A percentile compares a stretch with the other conserved stretches of the same genome.
These are phyloP conservation scores for Firmiana major DNA, from an alignment of 345 rosid genomes.

Conservation along the genomic window DNA sequence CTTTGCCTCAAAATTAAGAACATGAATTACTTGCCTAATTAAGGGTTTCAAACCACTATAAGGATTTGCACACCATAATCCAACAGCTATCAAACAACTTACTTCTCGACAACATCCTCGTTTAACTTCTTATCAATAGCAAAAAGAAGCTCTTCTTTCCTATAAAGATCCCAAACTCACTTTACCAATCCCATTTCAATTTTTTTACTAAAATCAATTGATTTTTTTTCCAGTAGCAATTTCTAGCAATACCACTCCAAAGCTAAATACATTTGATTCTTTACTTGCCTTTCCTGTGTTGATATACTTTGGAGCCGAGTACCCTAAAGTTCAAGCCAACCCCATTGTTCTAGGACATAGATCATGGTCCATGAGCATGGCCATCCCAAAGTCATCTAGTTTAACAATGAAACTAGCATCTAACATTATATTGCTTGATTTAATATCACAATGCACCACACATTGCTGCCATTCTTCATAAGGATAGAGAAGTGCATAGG, in stretches of 20 bases:
- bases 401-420: slow-evolving; percentile 52
- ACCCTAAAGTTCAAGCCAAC: slow-evolving; percentile 46
- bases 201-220: too few species aligned
- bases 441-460: slow-evolving; percentile 55
- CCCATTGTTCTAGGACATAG: slow-evolving; percentile 41
- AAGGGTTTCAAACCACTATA: slow-evolving; percentile 40
- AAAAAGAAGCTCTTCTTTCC: too few species aligned
- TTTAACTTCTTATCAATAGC: slow-evolving; percentile 31
- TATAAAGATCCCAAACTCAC: too few species aligned
- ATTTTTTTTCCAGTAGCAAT: too few species aligned
- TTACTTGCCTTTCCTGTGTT: slow-evolving; percentile 23
- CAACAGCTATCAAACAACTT: slow-evolving; percentile 33
- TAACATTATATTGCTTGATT: slow-evolving; percentile 58
- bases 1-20: slow-evolving; percentile 35
- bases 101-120: slow-evolving; percentile 28
- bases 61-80: slow-evolving; percentile 46
- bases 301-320: slow-evolving; percentile 49
- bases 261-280: too few species aligned
- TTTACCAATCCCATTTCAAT: too few species aligned
- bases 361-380: slow-evolving; percentile 47
- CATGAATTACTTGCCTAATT: slow-evolving; percentile 49
- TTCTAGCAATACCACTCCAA: too few species aligned
- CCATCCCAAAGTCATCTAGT: slow-evolving; percentile 65
- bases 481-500: slow-evolving; percentile 45
- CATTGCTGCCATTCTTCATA: slow-evolving; percentile 66